Evolutionary conservation across 2,329 filamentous ascomycete genomes (phyloP).

Genomic region (Fusarium setosum): DNA sequence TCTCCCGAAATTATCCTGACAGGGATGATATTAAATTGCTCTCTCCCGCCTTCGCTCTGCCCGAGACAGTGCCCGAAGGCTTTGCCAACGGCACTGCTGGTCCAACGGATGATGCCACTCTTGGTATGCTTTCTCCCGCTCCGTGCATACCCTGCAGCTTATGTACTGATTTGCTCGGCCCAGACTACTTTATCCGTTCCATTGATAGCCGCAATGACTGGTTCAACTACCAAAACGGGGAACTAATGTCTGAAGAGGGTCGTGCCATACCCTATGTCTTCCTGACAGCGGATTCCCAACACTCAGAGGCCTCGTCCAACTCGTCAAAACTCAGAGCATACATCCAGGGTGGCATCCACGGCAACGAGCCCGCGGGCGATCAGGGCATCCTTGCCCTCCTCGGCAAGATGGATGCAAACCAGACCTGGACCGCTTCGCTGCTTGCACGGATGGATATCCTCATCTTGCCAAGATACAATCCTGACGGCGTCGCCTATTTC

Average conservation of each 20-base stretch:
- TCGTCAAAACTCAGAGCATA: slow-evolving; percentile 35
- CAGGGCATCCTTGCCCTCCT: slow-evolving; percentile 42
- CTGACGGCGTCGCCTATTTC: slow-evolving; percentile 45
- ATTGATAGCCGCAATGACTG: not conserved
- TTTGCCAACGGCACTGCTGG: not conserved
- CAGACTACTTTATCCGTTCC: not conserved
- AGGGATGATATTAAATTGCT: not conserved
- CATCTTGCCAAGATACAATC: slow-evolving; percentile 44
- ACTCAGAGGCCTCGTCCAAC: not conserved
- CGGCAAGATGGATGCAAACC: slow-evolving; percentile 40
- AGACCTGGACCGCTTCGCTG: slow-evolving; percentile 39
- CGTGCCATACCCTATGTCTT: slow-evolving; percentile 11
- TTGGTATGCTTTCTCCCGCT: no score
- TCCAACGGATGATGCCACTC: not conserved
- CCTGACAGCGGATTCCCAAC: not conserved
- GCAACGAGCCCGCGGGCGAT: slow-evolving; percentile 45
- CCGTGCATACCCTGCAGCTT: no score
- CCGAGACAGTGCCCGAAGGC: not conserved
- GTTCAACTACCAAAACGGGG: not conserved
- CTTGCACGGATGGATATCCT: slow-evolving; percentile 42
- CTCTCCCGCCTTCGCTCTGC: not conserved
- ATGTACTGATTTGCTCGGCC: no score
- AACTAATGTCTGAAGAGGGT: not conserved
- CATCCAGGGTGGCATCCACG: slow-evolving; percentile 44
- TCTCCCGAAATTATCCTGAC: not conserved